These are phyloP conservation scores for Boletus edulis DNA, from an alignment of 768 basidiomycete genomes.

Conservation along the genomic window DNA sequence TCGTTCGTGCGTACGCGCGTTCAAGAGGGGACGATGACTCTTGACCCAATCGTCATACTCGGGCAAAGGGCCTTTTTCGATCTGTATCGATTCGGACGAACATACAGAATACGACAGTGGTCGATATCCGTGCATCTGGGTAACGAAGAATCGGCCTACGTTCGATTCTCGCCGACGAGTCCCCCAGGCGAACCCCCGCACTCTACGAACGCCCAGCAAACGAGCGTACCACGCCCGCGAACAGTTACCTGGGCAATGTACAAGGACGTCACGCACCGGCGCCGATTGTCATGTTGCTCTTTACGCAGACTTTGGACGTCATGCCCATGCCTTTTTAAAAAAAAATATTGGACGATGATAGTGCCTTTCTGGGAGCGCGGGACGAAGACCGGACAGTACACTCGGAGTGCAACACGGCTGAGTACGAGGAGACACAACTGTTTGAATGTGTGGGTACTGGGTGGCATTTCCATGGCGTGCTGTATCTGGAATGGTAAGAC, in stretches of 20 bases:
- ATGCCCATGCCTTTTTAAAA: no score
- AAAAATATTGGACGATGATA: no score
- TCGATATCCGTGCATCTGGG: not conserved
- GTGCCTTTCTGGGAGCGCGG: no score
- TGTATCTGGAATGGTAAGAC: conserved; percentile 29
- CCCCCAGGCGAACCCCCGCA: conserved; percentile 40
- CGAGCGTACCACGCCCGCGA: conserved; percentile 37
- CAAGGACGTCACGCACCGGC: conserved; percentile 35
- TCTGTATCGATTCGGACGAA: not conserved
- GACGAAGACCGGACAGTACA: no score
- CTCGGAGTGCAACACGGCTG: not conserved
- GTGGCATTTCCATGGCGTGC: conserved; percentile 40
- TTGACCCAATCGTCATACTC: not conserved
- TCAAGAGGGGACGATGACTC: not conserved
- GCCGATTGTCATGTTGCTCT: conserved; percentile 43
- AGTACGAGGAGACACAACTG: conserved; percentile 33
- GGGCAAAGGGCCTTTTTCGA: not conserved
- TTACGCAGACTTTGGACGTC: conserved; percentile 42
- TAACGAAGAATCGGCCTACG: not conserved
- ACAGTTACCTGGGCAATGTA: conserved; percentile 39
- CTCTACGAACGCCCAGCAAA: conserved; percentile 47
- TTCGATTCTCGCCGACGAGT: not conserved
- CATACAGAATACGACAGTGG: not conserved
- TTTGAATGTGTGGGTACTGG: conserved; percentile 9
- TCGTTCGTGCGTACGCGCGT: not conserved